Conservation (phyloP, 2,329 filamentous ascomycete species). For the Aureobasidium sp. region DNA sequence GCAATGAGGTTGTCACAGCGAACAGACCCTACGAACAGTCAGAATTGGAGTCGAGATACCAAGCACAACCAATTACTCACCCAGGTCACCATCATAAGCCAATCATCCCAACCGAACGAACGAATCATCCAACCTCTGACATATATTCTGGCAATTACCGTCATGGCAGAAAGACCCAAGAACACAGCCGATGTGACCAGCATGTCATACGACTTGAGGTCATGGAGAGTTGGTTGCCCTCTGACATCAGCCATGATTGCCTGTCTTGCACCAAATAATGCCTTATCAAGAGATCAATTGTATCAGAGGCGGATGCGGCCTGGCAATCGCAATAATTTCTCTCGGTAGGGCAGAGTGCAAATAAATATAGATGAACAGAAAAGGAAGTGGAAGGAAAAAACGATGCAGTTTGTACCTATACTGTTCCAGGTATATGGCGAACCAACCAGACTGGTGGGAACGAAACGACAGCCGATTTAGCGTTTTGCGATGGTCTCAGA, state of each 20-base stretch:
- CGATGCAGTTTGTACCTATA: background rate
- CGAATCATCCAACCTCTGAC: conserved; percentile 34
- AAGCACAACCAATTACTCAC: conserved; percentile 24
- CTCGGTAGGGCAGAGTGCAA: background rate
- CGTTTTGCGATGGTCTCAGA: conserved; percentile 10
- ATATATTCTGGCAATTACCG: conserved; percentile 34
- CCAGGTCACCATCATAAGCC: conserved; percentile 33
- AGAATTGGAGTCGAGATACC: background rate
- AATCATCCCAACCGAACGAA: conserved; percentile 41
- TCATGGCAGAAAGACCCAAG: conserved; percentile 32
- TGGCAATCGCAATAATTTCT: background rate
- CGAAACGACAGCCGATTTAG: background rate
- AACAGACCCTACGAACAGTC: background rate
- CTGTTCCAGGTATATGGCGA: background rate
- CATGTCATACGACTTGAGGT: conserved; percentile 14
- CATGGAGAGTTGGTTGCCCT: background rate
- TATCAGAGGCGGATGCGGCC: background rate
- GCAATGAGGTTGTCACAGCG: background rate
- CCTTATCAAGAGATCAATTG: background rate
- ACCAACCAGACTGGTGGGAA: background rate
- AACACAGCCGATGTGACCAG: conserved; percentile 20
- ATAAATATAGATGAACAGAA: background rate
- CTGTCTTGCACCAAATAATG: background rate
- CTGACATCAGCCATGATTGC: background rate
- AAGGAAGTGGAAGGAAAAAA: background rate